Base-by-base conservation (phyloP, 306 rosid species). In the Dalbergia cultrata region DNA sequence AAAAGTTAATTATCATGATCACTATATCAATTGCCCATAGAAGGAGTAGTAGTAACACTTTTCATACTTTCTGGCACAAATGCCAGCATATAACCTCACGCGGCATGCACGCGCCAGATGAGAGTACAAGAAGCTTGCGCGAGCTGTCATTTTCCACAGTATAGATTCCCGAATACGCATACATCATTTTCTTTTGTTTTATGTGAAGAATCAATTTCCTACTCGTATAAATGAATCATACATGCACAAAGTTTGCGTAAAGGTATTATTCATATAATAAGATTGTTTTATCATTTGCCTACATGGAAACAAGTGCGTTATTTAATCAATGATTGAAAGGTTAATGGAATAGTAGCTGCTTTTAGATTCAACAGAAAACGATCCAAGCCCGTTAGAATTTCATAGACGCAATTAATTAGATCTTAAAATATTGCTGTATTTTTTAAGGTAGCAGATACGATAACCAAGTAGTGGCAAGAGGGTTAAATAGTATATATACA, bases 31-130 rank as follows among this genome's bases (percentile, higher is more conserved):
- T 67, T 78, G 70, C 37, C 34, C 69, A 14, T 14, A 14, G 9
- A 5, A 53, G 1, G 3, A 44, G 50, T 59, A 74, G 26, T 74
- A 52, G 43, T 64, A 62, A 66, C 21, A 67, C 62, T 74, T 17
- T 18, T 66, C 80, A 72, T 43, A 65, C 65, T 12, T 70, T 76
- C 47, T 59, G 64, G 78, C 79, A 68, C 71, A 66, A 85, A 18
- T 65, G 45, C 52, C 61, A 78, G 35, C 69, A 67, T 60, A 50
- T n/a, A 26, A 44, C 47, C 53, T 63, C 83, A 79, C 78, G 47
- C 73, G 72, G 73, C 68, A 34, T 79, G 80, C 83, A 88, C 83
- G 81, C 73, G 88, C 53, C 58, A 57, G 49, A 19, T 19, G 57
- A 44, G 76, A 70, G 70, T 63, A 71, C 33, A 7, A 18, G 31